These are phyloP conservation scores for Barnettozyma salicaria DNA, from an alignment of 805 yeast species.

Conservation along the genomic window DNA sequence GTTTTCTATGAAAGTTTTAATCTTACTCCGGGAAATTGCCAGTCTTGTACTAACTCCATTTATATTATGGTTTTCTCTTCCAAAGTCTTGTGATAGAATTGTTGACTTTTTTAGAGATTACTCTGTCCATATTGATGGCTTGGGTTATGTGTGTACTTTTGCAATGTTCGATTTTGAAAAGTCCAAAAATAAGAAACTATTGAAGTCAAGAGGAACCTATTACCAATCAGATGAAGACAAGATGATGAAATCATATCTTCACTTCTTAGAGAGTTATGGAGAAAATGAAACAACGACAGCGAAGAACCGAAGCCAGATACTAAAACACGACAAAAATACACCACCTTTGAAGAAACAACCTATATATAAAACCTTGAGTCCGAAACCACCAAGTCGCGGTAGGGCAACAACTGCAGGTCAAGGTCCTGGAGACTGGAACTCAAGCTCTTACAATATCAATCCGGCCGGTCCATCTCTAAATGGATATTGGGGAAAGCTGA, in stretches of 20 bases:
- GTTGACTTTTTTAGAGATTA: slow-evolving; percentile 89
- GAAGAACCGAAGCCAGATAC: slow-evolving; percentile 8
- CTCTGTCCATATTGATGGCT: slow-evolving; percentile 86
- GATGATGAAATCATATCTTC: slow-evolving; percentile 86
- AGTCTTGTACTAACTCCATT: slow-evolving; percentile 84
- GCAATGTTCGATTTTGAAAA: slow-evolving; percentile 86
- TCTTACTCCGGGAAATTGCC: slow-evolving; percentile 70
- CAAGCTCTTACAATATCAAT: slow-evolving; percentile 7
- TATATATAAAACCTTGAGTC: slow-evolving; percentile 6
- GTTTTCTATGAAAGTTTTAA: slow-evolving; percentile 65
- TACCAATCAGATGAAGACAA: slow-evolving; percentile 59
- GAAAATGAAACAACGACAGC: slow-evolving; percentile 31
- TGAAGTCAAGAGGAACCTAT: slow-evolving; percentile 29
- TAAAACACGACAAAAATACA: slow-evolving; percentile 4
- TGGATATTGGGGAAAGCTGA: slow-evolving; percentile 1
- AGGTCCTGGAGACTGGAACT: slow-evolving; percentile 12
- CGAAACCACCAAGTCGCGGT: slow-evolving; percentile 8
- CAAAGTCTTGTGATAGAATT: slow-evolving; percentile 65
- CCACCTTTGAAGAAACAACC: slow-evolving; percentile 10
- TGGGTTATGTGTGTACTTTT: slow-evolving; percentile 90
- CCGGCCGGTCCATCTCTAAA: slow-evolving; percentile 1
- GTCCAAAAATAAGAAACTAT: slow-evolving; percentile 36
- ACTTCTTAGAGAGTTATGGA: slow-evolving; percentile 82
- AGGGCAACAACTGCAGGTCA: slow-evolving; percentile 9
- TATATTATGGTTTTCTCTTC: slow-evolving; percentile 78